Evolutionary conservation across 345 rosid species (phyloP), one percentile per base, ranked within the genome.

Genomic region (Mercurialis annua): DNA sequence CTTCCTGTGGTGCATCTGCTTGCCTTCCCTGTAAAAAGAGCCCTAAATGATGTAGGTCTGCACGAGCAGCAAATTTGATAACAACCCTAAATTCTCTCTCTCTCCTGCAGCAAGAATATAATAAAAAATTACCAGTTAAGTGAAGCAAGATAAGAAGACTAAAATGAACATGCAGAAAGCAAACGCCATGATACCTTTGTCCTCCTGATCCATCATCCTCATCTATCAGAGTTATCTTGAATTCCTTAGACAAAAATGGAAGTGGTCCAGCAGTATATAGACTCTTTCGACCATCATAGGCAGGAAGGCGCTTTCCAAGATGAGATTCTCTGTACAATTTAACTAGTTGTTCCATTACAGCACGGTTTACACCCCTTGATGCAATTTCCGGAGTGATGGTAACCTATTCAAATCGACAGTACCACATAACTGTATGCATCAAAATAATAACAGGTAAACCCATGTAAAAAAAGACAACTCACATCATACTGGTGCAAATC

Each of bases 401-500:
- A 54, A 92, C 96, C 98, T 92, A 64, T 30, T 56, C 40, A 62
- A 24, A 64, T 36, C 2, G 55, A 46, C 29, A 21, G 17, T 36
- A 63, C 31, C 49, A 23, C 23, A 5, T 43, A 30, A 24, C 26
- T n/a, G 23, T 29, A 43, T 40, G 10, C 34, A 24, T 24, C 21
- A 50, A 43, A 76, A 18, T 44, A 14, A 44, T 18, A 47, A n/a
- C 54, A 54, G 27, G 20, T 62, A 62, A 6, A 31, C 33, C 31
- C 17, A 42, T 8, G 66, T 21, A 46, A 38, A 65, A 17, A 5
- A 52, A 67, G 50, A 64, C 72, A 86, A 80, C 80, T 67, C 73
- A 92, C 98, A 65, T 92, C 97, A 74, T 92, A 92, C 62, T 92
- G 98, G 79, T 92, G 98, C 81, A 92, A 77, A 82, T 92, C 98